These are phyloP conservation scores for Martensiomyces pterosporus DNA, from an alignment of 192 early-diverging fungal genomes.

Conservation along the genomic window DNA sequence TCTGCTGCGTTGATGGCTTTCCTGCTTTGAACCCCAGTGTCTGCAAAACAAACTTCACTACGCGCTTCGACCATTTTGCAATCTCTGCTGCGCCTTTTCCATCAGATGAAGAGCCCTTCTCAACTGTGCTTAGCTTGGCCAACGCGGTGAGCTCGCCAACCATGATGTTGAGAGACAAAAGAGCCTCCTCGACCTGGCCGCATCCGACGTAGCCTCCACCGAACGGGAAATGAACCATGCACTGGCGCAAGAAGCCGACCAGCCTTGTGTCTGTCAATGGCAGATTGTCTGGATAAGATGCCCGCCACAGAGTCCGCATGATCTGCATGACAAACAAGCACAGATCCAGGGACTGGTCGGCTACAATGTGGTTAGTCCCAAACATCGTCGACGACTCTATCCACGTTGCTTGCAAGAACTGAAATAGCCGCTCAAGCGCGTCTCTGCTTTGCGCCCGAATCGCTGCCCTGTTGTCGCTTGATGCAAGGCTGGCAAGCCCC, in stretches of 20 bases:
- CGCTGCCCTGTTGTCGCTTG: conserved; percentile 6
- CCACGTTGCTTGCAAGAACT: conserved; percentile 73
- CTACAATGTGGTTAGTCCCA: conserved; percentile 43
- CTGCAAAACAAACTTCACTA: conserved; percentile 11
- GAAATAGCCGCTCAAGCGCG: conserved; percentile 54
- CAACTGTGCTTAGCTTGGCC: conserved; percentile 8
- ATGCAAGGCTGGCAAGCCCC: not conserved
- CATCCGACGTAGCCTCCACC: conserved; percentile 53
- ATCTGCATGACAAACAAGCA: conserved; percentile 61
- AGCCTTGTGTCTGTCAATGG: conserved; percentile 22
- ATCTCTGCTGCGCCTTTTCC: not conserved
- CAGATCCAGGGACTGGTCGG: conserved; percentile 58
- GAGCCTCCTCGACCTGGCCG: conserved; percentile 32
- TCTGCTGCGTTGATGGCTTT: conserved; percentile 5
- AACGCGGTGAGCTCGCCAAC: conserved; percentile 34
- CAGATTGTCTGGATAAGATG: conserved; percentile 33
- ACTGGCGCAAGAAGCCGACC: conserved; percentile 62
- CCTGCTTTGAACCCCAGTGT: conserved; percentile 17
- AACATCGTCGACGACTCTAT: conserved; percentile 75
- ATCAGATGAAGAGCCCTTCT: not conserved
- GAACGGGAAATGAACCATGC: conserved; percentile 73
- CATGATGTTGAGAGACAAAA: conserved; percentile 29
- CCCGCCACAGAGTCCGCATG: conserved; percentile 69
- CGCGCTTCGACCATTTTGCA: conserved; percentile 21
- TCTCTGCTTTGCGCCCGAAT: conserved; percentile 20